Evolutionary conservation across 192 early-diverging fungal genomes (phyloP).

Genomic region (Coemansia sp.): DNA sequence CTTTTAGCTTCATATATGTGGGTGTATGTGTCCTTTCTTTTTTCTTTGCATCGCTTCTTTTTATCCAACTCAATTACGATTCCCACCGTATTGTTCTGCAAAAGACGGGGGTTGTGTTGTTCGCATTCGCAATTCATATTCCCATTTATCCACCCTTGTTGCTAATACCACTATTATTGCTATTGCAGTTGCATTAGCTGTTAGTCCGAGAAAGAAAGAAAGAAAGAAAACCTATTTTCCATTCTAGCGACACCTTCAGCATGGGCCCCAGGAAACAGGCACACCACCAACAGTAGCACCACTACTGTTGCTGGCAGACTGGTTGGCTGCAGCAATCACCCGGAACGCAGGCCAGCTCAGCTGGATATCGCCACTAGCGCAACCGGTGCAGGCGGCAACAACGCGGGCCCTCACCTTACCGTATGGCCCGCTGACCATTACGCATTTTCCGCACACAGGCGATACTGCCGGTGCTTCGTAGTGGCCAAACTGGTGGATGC

Average conservation of each 20-base stretch:
- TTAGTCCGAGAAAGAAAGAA: no score
- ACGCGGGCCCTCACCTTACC: constrained; percentile 35
- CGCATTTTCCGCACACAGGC: constrained; percentile 40
- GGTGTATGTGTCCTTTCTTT: no score
- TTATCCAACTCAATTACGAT: no score
- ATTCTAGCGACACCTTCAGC: neutral
- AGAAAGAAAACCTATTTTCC: neutral
- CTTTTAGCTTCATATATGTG: no score
- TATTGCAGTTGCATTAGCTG: no score
- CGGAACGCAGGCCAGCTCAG: constrained; percentile 42
- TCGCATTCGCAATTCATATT: no score
- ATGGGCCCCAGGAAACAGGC: constrained; percentile 41
- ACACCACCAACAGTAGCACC: constrained; percentile 1
- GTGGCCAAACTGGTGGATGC: neutral
- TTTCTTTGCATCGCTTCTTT: no score
- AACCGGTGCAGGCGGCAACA: constrained; percentile 40
- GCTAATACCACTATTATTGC: no score
- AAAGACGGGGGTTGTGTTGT: no score
- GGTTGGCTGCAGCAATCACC: constrained; percentile 29
- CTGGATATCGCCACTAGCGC: constrained; percentile 34
- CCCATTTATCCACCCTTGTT: no score
- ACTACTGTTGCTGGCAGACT: neutral
- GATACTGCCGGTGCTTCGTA: neutral
- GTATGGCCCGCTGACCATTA: constrained; percentile 12
- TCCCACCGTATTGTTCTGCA: no score